These are phyloP conservation scores for Pseudogymnoascus destructans DNA, from an alignment of 2,329 filamentous ascomycete species.

Conservation along the genomic window DNA sequence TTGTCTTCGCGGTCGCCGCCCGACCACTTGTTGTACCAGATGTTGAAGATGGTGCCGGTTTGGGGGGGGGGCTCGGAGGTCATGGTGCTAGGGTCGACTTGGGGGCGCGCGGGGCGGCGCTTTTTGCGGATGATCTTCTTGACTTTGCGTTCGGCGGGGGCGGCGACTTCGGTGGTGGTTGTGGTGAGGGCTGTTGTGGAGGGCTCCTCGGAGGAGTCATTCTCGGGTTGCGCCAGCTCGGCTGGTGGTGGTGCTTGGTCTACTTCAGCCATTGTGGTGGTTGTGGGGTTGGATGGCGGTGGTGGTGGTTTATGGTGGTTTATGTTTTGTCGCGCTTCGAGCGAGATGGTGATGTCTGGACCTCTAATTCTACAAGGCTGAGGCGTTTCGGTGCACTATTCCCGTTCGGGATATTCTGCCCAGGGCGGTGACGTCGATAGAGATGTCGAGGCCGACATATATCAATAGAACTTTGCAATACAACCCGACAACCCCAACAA, in stretches of 20 bases:
- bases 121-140: constrained; percentile 92
- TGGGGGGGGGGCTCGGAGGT: constrained; percentile 78
- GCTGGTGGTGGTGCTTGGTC: constrained; percentile 19
- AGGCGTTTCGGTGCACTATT: neutral
- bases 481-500: neutral
- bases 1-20: constrained; percentile 92
- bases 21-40: constrained; percentile 98
- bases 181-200: constrained; percentile 21
- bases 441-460: neutral
- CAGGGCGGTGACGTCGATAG: constrained; percentile 3
- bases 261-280: constrained; percentile 18
- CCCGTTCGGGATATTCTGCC: neutral
- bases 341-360: constrained; percentile 2
- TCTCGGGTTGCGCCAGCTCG: constrained; percentile 14
- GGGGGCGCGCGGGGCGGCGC: constrained; percentile 74
- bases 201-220: constrained; percentile 11
- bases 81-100: constrained; percentile 75
- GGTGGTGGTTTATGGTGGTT: neutral
- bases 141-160: constrained; percentile 39
- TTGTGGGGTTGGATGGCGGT: neutral
- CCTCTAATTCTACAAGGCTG: constrained; percentile 4
- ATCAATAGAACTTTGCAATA: constrained; percentile 5
- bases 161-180: constrained; percentile 21
- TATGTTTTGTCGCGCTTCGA: neutral
- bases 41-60: constrained; percentile 92